These are phyloP conservation scores for Ceratopteris richardii DNA, from an alignment of 75 land plant genomes.

Conservation along the genomic window DNA sequence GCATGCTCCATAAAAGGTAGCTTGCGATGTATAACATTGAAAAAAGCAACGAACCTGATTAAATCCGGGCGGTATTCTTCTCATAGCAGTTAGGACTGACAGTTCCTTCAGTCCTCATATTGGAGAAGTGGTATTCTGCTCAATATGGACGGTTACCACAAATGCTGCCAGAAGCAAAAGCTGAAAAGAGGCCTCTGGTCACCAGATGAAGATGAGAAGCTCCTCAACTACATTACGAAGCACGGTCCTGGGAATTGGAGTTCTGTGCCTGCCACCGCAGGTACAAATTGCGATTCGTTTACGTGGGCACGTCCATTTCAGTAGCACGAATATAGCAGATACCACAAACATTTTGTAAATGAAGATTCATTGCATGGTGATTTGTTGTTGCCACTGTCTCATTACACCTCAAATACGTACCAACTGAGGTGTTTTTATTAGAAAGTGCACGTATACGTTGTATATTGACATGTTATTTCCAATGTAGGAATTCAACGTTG, in stretches of 20 bases:
- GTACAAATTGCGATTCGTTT: not conserved
- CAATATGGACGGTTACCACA: too few relatives aligned
- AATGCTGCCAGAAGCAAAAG: slow-evolving; percentile 14
- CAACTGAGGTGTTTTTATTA: not conserved
- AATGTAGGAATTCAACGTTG: slow-evolving; percentile 6
- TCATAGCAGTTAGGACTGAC: too few relatives aligned
- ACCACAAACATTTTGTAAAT: not conserved
- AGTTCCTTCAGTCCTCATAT: too few relatives aligned
- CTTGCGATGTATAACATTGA: too few relatives aligned
- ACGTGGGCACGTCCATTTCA: not conserved
- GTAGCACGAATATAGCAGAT: not conserved
- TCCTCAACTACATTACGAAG: slow-evolving; percentile 12
- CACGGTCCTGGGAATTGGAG: slow-evolving; percentile 2
- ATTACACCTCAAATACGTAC: too few relatives aligned
- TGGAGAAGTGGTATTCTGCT: too few relatives aligned
- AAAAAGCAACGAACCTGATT: too few relatives aligned
- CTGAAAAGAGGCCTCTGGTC: slow-evolving; percentile 13
- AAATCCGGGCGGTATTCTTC: too few relatives aligned
- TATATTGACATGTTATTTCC: slow-evolving; percentile 3
- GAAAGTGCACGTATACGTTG: not conserved
- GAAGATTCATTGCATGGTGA: not conserved
- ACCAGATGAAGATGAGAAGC: too few relatives aligned
- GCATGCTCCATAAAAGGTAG: too few relatives aligned
- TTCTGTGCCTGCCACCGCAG: not conserved
- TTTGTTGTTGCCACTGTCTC: too few relatives aligned